Evolutionary conservation across 2,329 filamentous ascomycete species (phyloP).

Genomic region (Alternaria arborescens): DNA sequence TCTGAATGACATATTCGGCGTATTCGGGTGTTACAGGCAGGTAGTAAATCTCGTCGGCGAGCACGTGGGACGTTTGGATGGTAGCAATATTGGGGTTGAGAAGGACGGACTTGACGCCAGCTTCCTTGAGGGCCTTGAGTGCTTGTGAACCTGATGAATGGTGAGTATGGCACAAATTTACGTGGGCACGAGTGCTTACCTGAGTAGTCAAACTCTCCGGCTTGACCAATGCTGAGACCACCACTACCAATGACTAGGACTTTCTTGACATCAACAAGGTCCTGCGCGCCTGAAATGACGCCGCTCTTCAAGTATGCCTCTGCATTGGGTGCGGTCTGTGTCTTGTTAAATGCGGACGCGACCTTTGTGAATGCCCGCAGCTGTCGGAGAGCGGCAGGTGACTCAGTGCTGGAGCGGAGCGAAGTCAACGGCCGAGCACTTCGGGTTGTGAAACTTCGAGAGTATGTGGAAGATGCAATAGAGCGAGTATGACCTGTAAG

Average conservation of each 20-base stretch:
- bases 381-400: constrained; percentile 44
- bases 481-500: constrained; percentile 46
- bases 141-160: constrained; percentile 80
- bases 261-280: constrained; percentile 92
- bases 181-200: constrained; percentile 62
- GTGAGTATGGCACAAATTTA: constrained; percentile 25
- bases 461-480: constrained; percentile 37
- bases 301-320: constrained; percentile 91
- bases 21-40: constrained; percentile 98
- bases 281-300: constrained; percentile 76
- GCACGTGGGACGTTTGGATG: constrained; percentile 95
- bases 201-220: constrained; percentile 98
- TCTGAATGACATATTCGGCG: constrained; percentile 95
- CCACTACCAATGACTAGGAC: constrained; percentile 95
- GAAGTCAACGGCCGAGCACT: constrained; percentile 43
- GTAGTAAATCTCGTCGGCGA: constrained; percentile 98
- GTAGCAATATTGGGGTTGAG: constrained; percentile 99
- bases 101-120: constrained; percentile 86
- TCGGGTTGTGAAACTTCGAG: constrained; percentile 45
- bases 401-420: constrained; percentile 42
- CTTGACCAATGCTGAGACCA: constrained; percentile 95
- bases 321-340: constrained; percentile 78
- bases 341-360: constrained; percentile 49
- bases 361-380: constrained; percentile 51
- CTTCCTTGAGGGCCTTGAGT: constrained; percentile 95